Conservation (phyloP, 768 basidiomycete species). For the Polyporus arcularius region DNA sequence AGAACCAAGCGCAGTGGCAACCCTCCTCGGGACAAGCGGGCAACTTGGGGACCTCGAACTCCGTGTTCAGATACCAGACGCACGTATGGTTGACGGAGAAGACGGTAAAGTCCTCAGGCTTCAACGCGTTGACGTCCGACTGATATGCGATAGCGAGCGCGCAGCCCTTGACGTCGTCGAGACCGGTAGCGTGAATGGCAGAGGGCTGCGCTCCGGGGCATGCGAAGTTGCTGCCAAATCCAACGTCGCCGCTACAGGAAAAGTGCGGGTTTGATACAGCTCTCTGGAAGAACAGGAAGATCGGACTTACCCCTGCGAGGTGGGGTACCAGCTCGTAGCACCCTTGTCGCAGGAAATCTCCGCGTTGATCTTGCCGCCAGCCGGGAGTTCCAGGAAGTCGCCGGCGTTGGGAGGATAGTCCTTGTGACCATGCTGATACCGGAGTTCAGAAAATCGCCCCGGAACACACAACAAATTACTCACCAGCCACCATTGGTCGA, state of each 20-base stretch:
- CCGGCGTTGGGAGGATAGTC: constrained; percentile 54
- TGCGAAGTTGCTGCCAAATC: constrained; percentile 21
- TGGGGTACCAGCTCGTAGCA: constrained; percentile 55
- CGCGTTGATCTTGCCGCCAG: constrained; percentile 50
- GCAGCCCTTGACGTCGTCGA: constrained; percentile 37
- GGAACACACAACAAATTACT: constrained; percentile 12
- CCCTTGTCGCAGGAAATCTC: constrained; percentile 64
- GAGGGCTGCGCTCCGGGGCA: constrained; percentile 24
- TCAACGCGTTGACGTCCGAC: constrained; percentile 34
- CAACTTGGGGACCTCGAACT: constrained; percentile 45
- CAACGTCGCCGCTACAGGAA: constrained; percentile 26
- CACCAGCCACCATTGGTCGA: constrained; percentile 43
- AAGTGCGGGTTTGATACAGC: not conserved
- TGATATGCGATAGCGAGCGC: constrained; percentile 48
- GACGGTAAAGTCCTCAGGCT: constrained; percentile 44
- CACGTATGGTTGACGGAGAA: constrained; percentile 47
- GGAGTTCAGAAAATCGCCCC: not conserved
- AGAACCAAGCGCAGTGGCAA: constrained; percentile 48
- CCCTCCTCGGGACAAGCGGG: constrained; percentile 44
- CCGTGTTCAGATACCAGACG: constrained; percentile 42
- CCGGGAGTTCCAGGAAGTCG: constrained; percentile 61
- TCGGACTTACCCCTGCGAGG: constrained; percentile 32
- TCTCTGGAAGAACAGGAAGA: no score
- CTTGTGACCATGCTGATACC: constrained; percentile 49
- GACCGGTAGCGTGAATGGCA: constrained; percentile 33